These are phyloP conservation scores for Globisporangium spinosum DNA, from an alignment of 352 stramenopile genomes.

Conservation along the genomic window DNA sequence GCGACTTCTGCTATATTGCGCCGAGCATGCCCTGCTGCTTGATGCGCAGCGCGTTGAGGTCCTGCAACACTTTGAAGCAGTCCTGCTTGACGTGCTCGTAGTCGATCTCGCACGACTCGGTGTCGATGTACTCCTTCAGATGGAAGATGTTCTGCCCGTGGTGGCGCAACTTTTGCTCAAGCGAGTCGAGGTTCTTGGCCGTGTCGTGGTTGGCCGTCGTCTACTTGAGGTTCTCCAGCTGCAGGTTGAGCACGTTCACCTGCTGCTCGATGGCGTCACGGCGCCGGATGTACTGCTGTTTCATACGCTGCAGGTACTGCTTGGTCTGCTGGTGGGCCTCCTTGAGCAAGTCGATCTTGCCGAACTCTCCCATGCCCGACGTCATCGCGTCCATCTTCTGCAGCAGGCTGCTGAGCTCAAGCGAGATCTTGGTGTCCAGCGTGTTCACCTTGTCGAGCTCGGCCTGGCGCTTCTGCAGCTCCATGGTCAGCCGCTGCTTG, in stretches of 20 bases:
- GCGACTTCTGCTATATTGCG: conserved; percentile 9
- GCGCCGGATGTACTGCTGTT: conserved; percentile 83
- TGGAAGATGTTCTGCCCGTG: conserved; percentile 93
- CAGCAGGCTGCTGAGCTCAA: conserved; percentile 78
- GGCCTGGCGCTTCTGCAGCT: conserved; percentile 83
- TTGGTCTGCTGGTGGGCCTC: conserved; percentile 79
- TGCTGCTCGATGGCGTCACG: conserved; percentile 86
- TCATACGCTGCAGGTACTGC: conserved; percentile 59
- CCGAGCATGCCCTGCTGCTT: conserved; percentile 43
- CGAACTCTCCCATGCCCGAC: conserved; percentile 85
- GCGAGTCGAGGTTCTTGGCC: conserved; percentile 69
- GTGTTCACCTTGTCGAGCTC: conserved; percentile 92
- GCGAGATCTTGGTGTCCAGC: conserved; percentile 83
- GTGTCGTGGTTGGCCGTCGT: conserved; percentile 73
- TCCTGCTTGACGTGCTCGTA: conserved; percentile 86
- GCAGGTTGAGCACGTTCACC: conserved; percentile 48
- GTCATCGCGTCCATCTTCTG: conserved; percentile 88
- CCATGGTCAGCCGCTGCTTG: conserved; percentile 81
- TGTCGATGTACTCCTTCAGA: conserved; percentile 86
- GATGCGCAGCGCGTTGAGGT: conserved; percentile 72
- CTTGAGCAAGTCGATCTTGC: conserved; percentile 85
- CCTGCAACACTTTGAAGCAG: conserved; percentile 67
- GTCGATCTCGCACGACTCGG: conserved; percentile 86
- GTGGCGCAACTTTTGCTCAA: conserved; percentile 89
- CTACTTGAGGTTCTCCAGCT: conserved; percentile 80